These are phyloP conservation scores for Ogataea zsoltii DNA, from an alignment of 805 yeast genomes.

Conservation along the genomic window DNA sequence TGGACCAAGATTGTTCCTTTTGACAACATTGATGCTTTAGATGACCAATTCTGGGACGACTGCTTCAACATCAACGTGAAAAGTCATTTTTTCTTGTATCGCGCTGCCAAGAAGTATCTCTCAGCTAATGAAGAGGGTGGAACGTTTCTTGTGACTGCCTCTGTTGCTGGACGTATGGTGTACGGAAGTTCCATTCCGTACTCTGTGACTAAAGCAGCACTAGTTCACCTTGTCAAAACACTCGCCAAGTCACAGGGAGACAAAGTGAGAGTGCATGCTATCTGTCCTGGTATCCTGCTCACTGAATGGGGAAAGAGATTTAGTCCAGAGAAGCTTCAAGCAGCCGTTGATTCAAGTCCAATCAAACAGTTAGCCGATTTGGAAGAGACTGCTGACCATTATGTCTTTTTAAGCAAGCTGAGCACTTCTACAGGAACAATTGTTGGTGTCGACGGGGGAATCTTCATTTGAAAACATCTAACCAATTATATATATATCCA, in stretches of 20 bases:
- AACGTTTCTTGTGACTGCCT: constrained; percentile 10
- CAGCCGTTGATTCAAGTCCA: constrained; percentile 9
- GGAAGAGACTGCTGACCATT: constrained; percentile 10
- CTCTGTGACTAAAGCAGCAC: constrained; percentile 9
- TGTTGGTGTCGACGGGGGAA: constrained; percentile 12
- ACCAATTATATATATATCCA: too few species aligned
- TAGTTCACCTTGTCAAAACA: constrained; percentile 7
- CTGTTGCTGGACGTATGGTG: constrained; percentile 10
- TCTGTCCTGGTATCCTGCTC: constrained; percentile 12
- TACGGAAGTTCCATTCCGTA: constrained; percentile 13
- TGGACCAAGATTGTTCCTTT: constrained; percentile 38
- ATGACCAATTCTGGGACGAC: constrained; percentile 37
- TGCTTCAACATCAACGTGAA: constrained; percentile 33
- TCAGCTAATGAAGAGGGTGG: constrained; percentile 7
- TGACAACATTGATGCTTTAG: constrained; percentile 33
- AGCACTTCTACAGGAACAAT: constrained; percentile 10
- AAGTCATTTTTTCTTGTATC: constrained; percentile 25
- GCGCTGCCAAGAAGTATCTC: constrained; percentile 7
- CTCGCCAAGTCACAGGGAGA: constrained; percentile 9
- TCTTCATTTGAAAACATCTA: not conserved
- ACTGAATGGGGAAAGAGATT: constrained; percentile 14
- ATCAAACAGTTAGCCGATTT: constrained; percentile 8
- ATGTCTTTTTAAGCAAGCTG: constrained; percentile 9
- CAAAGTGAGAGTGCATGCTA: constrained; percentile 8
- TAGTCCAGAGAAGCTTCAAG: constrained; percentile 9